Base-by-base conservation (phyloP, 2,329 filamentous ascomycete species). In the Cladosporium sp. region DNA sequence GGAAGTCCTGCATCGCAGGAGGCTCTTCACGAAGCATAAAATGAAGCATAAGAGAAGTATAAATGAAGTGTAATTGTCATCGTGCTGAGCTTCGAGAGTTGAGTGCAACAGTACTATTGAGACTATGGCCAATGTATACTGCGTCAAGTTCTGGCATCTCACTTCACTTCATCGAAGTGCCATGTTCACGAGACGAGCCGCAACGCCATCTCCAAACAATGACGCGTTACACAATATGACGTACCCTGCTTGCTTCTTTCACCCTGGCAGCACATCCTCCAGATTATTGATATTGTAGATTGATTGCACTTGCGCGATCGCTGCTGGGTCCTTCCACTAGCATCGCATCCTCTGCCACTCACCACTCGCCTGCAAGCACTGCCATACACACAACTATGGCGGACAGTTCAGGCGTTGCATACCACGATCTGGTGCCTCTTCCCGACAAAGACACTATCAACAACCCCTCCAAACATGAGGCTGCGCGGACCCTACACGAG, bases 401-500 rank as follows among this genome's bases (percentile, higher is more conserved):
- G 21, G 59, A 65, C 41, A 60, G 49, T 14, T 60, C 55, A 54
- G 64, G 64, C 14, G 49, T 64, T 11, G 49, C 59, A 2, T 51
- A 68, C 64, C 70, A 69, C 51, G 74, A 78, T 68, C 68, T 78
- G 57, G 68, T 78, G 15, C 77, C 77, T 18, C 65, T 78, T 11
- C 77, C 77, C 7, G 71, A 76, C 66, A 73, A 68, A 52, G 67
- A 71, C 15, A 68, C 72, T 6, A 68, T 75, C n/a, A 74, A 71
- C 3, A 71, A 77, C 60, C 74, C 76, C 4, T 68, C 74, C 60
- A 75, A 76, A 66, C 64, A 67, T 30, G 74, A 78, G 55, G 38
- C 65, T 6, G 66, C 74, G 8, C 70, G 71, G 24, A 69, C 78
- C 8, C 64, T 83, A 59, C 71, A 72, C 24, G 78, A 83, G 61